A percentile compares a stretch with the other conserved stretches of the same genome.
Evolutionary conservation across 345 rosid species (phyloP).

Genomic region (Eucalyptus polyanthemos): DNA sequence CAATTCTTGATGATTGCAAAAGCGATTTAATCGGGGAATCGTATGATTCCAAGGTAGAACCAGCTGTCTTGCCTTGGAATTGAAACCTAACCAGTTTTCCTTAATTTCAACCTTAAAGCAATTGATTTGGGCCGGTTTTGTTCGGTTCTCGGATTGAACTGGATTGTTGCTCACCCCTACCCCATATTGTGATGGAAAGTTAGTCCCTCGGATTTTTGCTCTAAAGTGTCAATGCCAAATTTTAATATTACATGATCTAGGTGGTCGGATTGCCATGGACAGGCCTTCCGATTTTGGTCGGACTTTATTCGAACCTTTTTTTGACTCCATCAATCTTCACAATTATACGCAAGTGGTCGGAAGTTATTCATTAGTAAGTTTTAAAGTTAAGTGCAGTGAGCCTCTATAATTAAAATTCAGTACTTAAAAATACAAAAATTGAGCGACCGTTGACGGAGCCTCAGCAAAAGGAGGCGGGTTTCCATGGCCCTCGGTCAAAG

Average conservation of each 20-base stretch:
- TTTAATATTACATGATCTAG: not conserved
- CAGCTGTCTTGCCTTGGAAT: too few relatives aligned
- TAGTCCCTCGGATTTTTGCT: fast-evolving
- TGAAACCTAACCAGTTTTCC: too few relatives aligned
- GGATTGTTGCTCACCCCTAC: too few relatives aligned
- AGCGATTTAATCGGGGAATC: too few relatives aligned
- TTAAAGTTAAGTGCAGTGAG: not conserved
- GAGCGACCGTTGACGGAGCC: not conserved
- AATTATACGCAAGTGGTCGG: not conserved
- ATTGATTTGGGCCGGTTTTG: fast-evolving
- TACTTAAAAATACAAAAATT: not conserved
- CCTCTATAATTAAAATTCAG: not conserved
- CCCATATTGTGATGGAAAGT: too few relatives aligned
- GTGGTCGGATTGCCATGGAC: not conserved
- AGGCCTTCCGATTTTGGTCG: not conserved
- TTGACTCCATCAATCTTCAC: not conserved
- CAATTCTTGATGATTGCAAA: too few relatives aligned
- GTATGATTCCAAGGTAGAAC: too few relatives aligned
- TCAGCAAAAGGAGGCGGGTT: not conserved
- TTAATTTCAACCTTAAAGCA: too few relatives aligned
- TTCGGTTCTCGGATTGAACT: fast-evolving
- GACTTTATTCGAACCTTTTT: not conserved
- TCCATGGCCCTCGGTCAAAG: not conserved
- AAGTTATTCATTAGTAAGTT: not conserved
- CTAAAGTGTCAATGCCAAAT: too few relatives aligned